These are phyloP conservation scores for Tilletia setariae DNA, from an alignment of 1,284 basidiomycete species.

Conservation along the genomic window DNA sequence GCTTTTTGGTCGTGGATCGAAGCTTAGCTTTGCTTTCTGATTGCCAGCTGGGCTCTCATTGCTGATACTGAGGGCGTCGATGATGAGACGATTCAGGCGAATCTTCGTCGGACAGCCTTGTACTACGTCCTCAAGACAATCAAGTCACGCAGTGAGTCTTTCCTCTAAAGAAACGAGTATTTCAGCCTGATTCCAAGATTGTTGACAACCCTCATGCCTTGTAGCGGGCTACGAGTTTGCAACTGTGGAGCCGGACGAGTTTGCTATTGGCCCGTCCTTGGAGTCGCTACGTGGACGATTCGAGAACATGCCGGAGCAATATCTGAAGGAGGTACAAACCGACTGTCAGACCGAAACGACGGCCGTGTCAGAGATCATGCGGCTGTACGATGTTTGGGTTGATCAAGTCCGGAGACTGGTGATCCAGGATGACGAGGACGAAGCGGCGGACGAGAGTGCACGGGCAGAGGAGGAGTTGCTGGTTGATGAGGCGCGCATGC, in stretches of 20 bases:
- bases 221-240: not conserved
- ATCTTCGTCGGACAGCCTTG: not conserved
- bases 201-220: not conserved
- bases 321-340: conserved; percentile 1
- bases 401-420: not conserved
- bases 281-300: conserved; percentile 5
- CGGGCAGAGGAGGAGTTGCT: conserved; percentile 1
- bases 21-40: not conserved
- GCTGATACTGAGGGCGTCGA: conserved; percentile 11
- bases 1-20: not conserved
- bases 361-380: not conserved
- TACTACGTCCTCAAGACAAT: conserved; percentile 7
- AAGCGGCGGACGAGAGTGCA: not conserved
- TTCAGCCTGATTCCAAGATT: not conserved
- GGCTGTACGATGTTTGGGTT: not conserved
- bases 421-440: conserved; percentile 6
- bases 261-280: not conserved
- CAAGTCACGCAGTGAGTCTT: not conserved
- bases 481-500: not conserved
- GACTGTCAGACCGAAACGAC: not conserved
- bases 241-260: not conserved
- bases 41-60: not conserved
- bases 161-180: not conserved
- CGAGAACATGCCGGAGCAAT: conserved; percentile 9
- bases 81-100: conserved; percentile 3